Evolutionary conservation across 441 rosid species (phyloP).

Genomic region (Rhodomyrtus psidioides): DNA sequence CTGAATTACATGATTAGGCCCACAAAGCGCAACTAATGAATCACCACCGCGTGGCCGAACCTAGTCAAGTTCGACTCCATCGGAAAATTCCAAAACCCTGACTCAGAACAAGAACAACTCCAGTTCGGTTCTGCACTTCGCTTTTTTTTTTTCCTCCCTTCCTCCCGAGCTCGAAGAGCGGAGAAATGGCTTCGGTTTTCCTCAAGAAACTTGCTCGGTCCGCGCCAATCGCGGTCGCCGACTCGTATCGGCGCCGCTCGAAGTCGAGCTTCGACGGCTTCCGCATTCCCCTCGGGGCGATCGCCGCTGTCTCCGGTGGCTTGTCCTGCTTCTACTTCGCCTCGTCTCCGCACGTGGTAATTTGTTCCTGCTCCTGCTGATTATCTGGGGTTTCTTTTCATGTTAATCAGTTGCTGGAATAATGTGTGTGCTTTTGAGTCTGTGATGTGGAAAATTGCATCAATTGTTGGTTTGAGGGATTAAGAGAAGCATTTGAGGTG

Average conservation of each 20-base stretch:
- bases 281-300: slow-evolving; percentile 55
- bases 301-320: slow-evolving; percentile 86
- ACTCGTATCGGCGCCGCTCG: slow-evolving; percentile 31
- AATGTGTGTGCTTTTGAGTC: neutral
- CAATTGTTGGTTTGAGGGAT: neutral
- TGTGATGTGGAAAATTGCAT: neutral
- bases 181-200: slow-evolving; percentile 50
- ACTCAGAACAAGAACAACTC: accelerated
- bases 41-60: neutral
- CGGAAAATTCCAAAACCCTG: neutral
- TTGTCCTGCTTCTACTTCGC: slow-evolving; percentile 52
- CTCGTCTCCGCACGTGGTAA: slow-evolving; percentile 61
- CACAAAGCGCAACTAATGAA: neutral
- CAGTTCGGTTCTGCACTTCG: neutral
- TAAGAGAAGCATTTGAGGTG: neutral
- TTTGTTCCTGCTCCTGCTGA: neutral
- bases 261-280: slow-evolving; percentile 29
- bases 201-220: slow-evolving; percentile 63
- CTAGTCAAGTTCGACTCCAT: neutral
- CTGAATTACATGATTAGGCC: neutral
- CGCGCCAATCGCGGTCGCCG: slow-evolving; percentile 30
- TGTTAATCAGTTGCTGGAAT: neutral
- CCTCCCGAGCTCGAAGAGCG: neutral
- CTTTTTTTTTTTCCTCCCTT: neutral
- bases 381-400: neutral